phyloP scores from a whole-genome alignment of 106 monocot species.

The Xerophyta viscosa region DNA sequence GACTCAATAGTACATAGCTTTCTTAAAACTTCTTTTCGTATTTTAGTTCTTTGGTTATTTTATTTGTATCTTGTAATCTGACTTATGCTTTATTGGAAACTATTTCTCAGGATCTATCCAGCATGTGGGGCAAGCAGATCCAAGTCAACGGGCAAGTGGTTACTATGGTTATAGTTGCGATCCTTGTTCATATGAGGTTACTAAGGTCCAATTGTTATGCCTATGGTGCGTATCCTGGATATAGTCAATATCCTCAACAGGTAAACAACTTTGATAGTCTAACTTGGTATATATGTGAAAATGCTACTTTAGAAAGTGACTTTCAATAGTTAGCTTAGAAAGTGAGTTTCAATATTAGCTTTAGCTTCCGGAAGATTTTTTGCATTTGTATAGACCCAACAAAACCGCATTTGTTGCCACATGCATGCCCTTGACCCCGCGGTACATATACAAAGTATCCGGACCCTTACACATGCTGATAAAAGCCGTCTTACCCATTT shows the following conservation, averaged over 20 bases:
- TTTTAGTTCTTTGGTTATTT: not conserved
- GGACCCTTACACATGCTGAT: too few relatives aligned
- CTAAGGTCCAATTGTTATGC: slow-evolving; percentile 83
- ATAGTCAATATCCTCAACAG: slow-evolving; percentile 89
- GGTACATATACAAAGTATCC: too few relatives aligned
- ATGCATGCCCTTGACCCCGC: too few relatives aligned
- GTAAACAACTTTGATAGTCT: slow-evolving; percentile 13
- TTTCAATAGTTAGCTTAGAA: too few relatives aligned
- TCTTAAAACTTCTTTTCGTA: too few relatives aligned
- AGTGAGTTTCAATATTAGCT: not conserved
- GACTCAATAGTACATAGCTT: too few relatives aligned
- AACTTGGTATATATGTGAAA: too few relatives aligned
- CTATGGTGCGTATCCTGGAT: slow-evolving; percentile 82
- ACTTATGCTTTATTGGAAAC: not conserved
- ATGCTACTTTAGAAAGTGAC: not conserved
- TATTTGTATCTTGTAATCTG: too few relatives aligned
- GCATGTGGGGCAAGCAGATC: slow-evolving; percentile 72
- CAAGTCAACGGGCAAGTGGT: slow-evolving; percentile 66
- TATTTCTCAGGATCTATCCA: slow-evolving; percentile 46
- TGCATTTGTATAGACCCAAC: too few relatives aligned
- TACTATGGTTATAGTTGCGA: slow-evolving; percentile 97
- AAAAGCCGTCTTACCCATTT: too few relatives aligned
- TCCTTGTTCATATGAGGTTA: slow-evolving; percentile 66
- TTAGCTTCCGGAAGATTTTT: not conserved
- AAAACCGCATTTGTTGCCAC: too few relatives aligned